Evolutionary conservation across 306 rosid species (phyloP).

Genomic region (Vicia sativa): DNA sequence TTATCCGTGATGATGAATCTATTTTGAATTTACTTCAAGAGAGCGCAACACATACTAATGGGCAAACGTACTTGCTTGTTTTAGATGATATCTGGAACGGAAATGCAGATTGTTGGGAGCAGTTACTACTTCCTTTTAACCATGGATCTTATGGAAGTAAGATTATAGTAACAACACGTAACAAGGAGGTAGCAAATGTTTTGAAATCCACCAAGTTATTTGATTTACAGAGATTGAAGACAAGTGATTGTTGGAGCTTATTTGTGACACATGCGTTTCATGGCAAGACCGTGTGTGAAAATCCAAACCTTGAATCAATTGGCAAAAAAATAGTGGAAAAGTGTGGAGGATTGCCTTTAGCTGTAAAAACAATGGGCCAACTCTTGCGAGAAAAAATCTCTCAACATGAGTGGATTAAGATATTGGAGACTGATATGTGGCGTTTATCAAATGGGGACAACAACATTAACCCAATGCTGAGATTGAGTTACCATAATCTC

Average conservation of each 20-base stretch:
- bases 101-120: no score
- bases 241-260: background rate
- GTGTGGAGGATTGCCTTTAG: slow-evolving; percentile 58
- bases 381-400: slow-evolving; percentile 34
- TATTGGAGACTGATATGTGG: slow-evolving; percentile 41
- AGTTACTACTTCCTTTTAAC: no score
- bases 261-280: no score
- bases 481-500: no score
- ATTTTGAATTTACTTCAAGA: no score
- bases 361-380: slow-evolving; percentile 44
- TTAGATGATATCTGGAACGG: no score
- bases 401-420: slow-evolving; percentile 29
- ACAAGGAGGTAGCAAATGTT: background rate
- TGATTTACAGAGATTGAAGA: background rate
- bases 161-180: slow-evolving; percentile 16
- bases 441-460: slow-evolving; percentile 3
- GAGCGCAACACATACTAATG: no score
- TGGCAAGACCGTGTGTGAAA: no score
- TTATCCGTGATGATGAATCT: background rate
- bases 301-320: no score
- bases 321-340: background rate
- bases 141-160: slow-evolving; percentile 2
- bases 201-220: background rate
- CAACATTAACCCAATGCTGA: slow-evolving; percentile 37
- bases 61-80: no score